phyloP scores from a whole-genome alignment of 306 rosid species.

The Castanea sativa region DNA sequence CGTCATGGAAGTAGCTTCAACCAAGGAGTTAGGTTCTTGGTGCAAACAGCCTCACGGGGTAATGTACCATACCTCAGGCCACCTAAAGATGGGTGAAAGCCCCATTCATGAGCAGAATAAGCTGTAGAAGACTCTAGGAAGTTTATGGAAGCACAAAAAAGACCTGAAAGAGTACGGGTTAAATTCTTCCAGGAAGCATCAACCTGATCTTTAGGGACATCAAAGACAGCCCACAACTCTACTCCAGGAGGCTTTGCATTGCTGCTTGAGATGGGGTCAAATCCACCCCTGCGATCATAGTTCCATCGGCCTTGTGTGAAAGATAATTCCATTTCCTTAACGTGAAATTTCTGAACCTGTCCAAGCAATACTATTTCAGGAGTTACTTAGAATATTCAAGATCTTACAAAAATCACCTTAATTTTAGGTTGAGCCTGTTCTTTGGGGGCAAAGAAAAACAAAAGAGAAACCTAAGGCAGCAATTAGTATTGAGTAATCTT shows the following conservation, averaged over 20 bases:
- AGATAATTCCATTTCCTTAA: slow-evolving; percentile 87
- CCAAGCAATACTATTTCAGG: slow-evolving; percentile 38
- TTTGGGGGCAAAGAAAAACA: not conserved
- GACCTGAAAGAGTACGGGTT: slow-evolving; percentile 87
- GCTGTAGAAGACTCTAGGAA: slow-evolving; percentile 85
- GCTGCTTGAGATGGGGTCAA: slow-evolving; percentile 80
- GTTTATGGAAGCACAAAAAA: slow-evolving; percentile 94
- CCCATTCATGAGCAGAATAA: slow-evolving; percentile 79
- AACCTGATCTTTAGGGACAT: slow-evolving; percentile 60
- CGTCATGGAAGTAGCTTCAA: slow-evolving; percentile 95
- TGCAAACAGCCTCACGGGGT: slow-evolving; percentile 98
- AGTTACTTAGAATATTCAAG: slow-evolving; percentile 34
- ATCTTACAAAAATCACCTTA: not conserved
- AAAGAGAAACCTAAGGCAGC: not conserved
- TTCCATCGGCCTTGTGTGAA: slow-evolving; percentile 98
- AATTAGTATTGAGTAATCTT: not conserved
- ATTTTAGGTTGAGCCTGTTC: not conserved
- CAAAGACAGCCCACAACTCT: slow-evolving; percentile 94
- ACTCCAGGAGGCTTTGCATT: slow-evolving; percentile 97
- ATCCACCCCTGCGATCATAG: slow-evolving; percentile 93
- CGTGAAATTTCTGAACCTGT: slow-evolving; percentile 74
- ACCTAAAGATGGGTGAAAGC: slow-evolving; percentile 56
- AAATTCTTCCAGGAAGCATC: slow-evolving; percentile 90
- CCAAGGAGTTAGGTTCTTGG: slow-evolving; percentile 97
- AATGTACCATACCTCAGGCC: slow-evolving; percentile 79